Base-by-base conservation (phyloP, 805 yeast genomes). In the Suhomyces emberorum region DNA sequence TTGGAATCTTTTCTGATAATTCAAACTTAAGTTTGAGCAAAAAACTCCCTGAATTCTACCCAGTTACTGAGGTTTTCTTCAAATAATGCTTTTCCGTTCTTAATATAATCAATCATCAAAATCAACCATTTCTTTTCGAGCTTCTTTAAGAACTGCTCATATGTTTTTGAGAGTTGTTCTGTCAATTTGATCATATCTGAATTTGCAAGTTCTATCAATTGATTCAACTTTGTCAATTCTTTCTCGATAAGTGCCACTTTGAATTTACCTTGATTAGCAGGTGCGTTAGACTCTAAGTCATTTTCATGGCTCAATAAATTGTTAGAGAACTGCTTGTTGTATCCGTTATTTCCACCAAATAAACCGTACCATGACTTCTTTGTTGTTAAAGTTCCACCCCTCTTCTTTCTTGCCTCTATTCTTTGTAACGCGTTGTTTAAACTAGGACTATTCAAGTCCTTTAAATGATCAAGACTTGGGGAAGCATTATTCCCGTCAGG, bases 171-270 rank as follows among this genome's bases (percentile, higher is more conserved):
- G n/a, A 76, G 61, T 33, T 68, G 66, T 8, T 62, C 44, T 15
- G 77, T 71, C 19, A 76, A 58, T 37, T 53, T 61, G 17, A 53
- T 49, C 51, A 74, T 65, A 51, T 76, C 81, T 9, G 49, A 51
- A 38, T 65, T 57, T 24, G 71, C 54, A 12, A 70, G 54, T 11
- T 61, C 63, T 17, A 72, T 70, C 34, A 77, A 65, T 35, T 76
- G 79, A 29, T 70, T 66, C 27, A 75, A 58, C 44, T 74, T 74
- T 28, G 46, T 46, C 19, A 70, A 48, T 38, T 70, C 77, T 49
- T 58, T 61, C 35, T 69, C 69, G 11, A 68, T 54, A 23, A 62
- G 63, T 32, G 52, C 54, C 15, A 61, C 51, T 28, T 60, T 61
- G 34, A 51, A 49, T 41, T 57, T 59, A 34, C 45, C 49, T 30